Conservation (phyloP, 106 monocot genomes). For the Dendrobium catenatum region DNA sequence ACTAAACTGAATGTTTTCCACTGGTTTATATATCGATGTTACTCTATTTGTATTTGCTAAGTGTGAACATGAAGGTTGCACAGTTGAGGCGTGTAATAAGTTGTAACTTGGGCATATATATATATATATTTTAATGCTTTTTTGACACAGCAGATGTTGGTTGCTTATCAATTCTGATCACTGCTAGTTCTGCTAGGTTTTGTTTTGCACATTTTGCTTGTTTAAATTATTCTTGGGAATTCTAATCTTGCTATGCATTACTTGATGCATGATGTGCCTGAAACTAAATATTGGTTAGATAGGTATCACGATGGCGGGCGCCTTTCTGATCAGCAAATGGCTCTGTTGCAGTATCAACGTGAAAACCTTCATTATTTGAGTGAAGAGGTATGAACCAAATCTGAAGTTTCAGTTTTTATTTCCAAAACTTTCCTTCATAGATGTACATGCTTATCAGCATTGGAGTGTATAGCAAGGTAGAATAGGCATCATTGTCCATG, state of each 20-base stretch:
- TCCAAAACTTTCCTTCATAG: background rate
- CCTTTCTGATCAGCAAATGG: constrained; percentile 98
- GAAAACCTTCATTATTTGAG: constrained; percentile 93
- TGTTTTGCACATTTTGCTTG: background rate
- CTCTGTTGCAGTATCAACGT: constrained; percentile 85
- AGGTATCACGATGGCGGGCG: constrained; percentile 84
- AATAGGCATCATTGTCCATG: background rate
- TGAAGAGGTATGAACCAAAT: constrained; percentile 63
- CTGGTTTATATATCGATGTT: background rate
- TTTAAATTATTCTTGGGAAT: background rate
- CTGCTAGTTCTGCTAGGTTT: background rate
- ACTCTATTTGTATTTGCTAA: background rate
- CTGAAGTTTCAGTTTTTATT: background rate
- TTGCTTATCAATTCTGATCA: background rate
- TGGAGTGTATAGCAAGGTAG: background rate
- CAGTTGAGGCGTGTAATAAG: no score
- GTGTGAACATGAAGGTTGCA: no score
- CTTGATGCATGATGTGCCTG: background rate
- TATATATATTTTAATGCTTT: no score
- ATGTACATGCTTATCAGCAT: background rate
- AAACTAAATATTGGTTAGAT: constrained; percentile 3
- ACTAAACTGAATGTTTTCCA: background rate
- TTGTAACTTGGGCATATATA: background rate
- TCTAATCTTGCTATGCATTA: background rate
- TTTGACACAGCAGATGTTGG: background rate